These are phyloP conservation scores for Hysterangium stoloniferum DNA, from an alignment of 768 basidiomycete genomes.

Conservation along the genomic window DNA sequence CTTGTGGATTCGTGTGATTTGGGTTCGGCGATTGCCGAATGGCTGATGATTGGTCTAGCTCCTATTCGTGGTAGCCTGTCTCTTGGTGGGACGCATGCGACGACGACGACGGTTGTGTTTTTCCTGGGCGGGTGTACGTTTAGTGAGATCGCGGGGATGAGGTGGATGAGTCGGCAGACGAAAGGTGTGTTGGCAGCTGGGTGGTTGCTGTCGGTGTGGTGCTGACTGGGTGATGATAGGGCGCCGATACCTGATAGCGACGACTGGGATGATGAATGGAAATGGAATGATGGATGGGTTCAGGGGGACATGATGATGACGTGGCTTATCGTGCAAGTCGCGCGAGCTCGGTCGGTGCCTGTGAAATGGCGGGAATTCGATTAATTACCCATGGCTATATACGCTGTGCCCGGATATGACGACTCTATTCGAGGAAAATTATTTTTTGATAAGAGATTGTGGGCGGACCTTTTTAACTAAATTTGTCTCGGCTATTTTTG, in stretches of 20 bases:
- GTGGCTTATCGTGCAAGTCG: too few relatives aligned
- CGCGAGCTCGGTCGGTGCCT: too few relatives aligned
- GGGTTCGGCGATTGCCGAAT: too few relatives aligned
- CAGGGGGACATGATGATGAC: too few relatives aligned
- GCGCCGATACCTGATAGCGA: slow-evolving; percentile 81
- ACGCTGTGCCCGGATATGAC: too few relatives aligned
- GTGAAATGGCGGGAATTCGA: too few relatives aligned
- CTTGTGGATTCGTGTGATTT: neutral
- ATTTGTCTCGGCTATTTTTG: too few relatives aligned
- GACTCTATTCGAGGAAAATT: too few relatives aligned
- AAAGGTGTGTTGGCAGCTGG: slow-evolving; percentile 42
- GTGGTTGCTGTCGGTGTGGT: slow-evolving; percentile 9
- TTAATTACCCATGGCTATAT: too few relatives aligned
- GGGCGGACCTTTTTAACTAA: too few relatives aligned
- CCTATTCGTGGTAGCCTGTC: neutral
- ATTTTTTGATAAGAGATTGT: too few relatives aligned
- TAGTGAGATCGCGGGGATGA: slow-evolving; percentile 90
- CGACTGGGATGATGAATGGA: slow-evolving; percentile 86
- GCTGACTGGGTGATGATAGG: slow-evolving; percentile 37
- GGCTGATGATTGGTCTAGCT: neutral
- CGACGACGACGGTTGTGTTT: slow-evolving; percentile 85
- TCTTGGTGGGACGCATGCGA: slow-evolving; percentile 10
- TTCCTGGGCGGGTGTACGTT: slow-evolving; percentile 97
- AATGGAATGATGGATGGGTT: slow-evolving; percentile 19
- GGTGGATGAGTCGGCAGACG: slow-evolving; percentile 86